Evolutionary conservation across 139 green algal genomes (phyloP).

Genomic region (Closterium sp.): DNA sequence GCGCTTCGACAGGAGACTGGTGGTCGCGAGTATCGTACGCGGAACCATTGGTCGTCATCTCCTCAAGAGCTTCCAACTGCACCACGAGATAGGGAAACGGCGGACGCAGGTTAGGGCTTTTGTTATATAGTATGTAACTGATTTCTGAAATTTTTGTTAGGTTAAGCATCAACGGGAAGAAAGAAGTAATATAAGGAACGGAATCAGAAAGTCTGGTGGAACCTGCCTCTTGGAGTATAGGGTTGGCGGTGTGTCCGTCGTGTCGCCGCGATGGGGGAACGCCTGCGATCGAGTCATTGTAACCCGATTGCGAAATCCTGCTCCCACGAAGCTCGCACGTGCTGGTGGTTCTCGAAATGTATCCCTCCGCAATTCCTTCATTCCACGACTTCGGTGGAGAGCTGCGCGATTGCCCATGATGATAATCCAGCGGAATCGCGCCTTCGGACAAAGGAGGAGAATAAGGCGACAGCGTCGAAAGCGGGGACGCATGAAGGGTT

Average conservation of each 20-base stretch:
- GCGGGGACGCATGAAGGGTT: not conserved
- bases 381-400: not conserved
- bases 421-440: not conserved
- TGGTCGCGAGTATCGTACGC: too few species aligned
- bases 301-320: not conserved
- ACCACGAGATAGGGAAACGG: not conserved
- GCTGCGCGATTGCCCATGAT: not conserved
- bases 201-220: too few species aligned
- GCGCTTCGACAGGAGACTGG: too few species aligned
- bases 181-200: too few species aligned
- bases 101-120: not conserved
- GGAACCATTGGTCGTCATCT: too few species aligned
- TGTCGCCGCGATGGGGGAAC: not conserved
- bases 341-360: not conserved
- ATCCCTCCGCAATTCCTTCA: not conserved
- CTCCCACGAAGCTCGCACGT: not conserved
- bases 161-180: too few species aligned
- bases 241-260: not conserved
- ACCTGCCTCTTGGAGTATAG: not conserved
- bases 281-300: too few species aligned
- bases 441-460: not conserved
- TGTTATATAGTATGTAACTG: too few species aligned
- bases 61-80: not conserved
- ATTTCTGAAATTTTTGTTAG: too few species aligned
- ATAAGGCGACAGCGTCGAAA: not conserved